Evolutionary conservation across 768 basidiomycete genomes (phyloP), one percentile per base, ranked within the genome.

Genomic region (Tulasnella sp.): DNA sequence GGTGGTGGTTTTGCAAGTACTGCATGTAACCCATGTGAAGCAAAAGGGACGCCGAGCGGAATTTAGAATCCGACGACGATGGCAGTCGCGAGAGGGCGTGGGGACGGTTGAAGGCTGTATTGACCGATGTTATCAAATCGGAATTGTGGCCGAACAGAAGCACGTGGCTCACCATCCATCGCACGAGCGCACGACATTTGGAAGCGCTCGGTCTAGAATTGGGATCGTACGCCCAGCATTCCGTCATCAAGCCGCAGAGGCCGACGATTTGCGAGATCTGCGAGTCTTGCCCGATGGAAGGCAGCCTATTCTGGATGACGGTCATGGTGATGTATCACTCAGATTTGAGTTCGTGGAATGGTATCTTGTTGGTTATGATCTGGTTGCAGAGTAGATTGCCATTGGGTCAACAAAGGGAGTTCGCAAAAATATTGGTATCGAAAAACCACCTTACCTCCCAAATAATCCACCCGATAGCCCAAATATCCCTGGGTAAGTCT

Each of bases 361-460:
- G 40, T 7, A 51, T 20, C 23, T 51, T 51, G 51, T n/a, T 10
- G 5, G 51, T 51, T 51, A 51, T 51, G 51, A 51, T 51, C 51
- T 48, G 20, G 46, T n/a, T 4, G 11, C 3, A 23, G 23, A n/a
- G 23, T 23, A 20, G 15, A 48, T 48, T 6, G 7, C 10, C 20
- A 10, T 51, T 5, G 23, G 51, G 6, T n/a, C 0, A 51, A n/a
- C 23, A 20, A 23, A n/a, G 1, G 23, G 7, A 11, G 23, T n/a
- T 18, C 46, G 0, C 3, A 1, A 67, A 6, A 1, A 1, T 0
- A 29, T 5, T 29, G 7, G 0, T 51, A 23, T n/a, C n/a, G 4
- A 23, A 51, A 51, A 16, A 6, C 6, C 2, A 11, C 0, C 51
- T 51, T 0, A 51, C 51, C 51, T 51, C 51, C 51, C 51, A 51